phyloP scores from a whole-genome alignment of 345 rosid genomes.

The Moringa oleifera region DNA sequence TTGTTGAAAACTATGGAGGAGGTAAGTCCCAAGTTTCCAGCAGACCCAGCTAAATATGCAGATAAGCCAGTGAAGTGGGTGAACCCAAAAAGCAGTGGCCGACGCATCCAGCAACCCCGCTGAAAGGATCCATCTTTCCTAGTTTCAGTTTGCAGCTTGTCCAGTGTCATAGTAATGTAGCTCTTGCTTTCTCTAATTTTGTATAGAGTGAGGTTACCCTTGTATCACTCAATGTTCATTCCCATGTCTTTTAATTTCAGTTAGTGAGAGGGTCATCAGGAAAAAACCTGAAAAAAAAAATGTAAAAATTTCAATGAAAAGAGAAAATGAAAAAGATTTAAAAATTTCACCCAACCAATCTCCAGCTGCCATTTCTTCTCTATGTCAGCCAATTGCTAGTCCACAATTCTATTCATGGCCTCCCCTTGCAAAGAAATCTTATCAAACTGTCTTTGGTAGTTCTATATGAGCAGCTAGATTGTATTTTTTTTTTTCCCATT shows the following conservation, averaged over 20 bases:
- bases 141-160: slow-evolving; percentile 19
- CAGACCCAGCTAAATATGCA: slow-evolving; percentile 31
- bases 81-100: slow-evolving; percentile 35
- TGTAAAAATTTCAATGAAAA: slow-evolving; percentile 31
- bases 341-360: too few species aligned
- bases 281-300: neutral
- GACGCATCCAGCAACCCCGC: slow-evolving; percentile 57
- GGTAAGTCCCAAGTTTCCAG: slow-evolving; percentile 15
- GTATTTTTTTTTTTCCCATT: too few species aligned
- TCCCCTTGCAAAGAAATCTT: too few species aligned
- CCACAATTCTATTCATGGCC: too few species aligned
- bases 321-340: neutral
- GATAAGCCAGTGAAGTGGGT: slow-evolving; percentile 44
- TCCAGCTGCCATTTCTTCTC: too few species aligned
- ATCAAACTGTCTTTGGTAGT: too few species aligned
- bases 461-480: too few species aligned
- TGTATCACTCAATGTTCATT: slow-evolving; percentile 27
- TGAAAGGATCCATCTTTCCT: slow-evolving; percentile 18
- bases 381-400: too few species aligned
- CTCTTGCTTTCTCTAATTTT: slow-evolving; percentile 27
- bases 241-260: slow-evolving; percentile 15
- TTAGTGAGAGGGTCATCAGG: slow-evolving; percentile 24
- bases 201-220: slow-evolving; percentile 43
- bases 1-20: slow-evolving; percentile 7
- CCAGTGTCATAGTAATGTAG: slow-evolving; percentile 20